Conservation (phyloP, 75 land plant genomes). For the Cunninghamia lanceolata region DNA sequence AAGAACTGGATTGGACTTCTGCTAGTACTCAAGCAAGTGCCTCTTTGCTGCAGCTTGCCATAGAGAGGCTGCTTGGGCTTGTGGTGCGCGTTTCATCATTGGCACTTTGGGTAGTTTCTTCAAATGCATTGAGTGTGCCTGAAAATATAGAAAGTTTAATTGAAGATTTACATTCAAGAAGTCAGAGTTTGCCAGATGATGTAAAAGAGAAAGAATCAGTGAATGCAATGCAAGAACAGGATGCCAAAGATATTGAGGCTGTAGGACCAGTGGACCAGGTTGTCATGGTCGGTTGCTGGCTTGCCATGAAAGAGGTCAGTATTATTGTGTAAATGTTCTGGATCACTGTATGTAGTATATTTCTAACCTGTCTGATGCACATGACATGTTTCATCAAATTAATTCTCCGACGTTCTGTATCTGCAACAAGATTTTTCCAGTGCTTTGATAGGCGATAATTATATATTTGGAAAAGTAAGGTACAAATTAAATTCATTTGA, state of each 20-base stretch:
- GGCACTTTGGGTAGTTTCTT: constrained; percentile 97
- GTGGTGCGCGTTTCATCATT: constrained; percentile 80
- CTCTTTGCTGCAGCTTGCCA: constrained; percentile 42
- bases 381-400: background rate
- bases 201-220: constrained; percentile 15
- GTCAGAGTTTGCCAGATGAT: constrained; percentile 25
- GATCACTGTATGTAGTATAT: background rate
- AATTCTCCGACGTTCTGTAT: background rate
- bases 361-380: background rate
- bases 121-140: constrained; percentile 85
- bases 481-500: background rate
- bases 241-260: constrained; percentile 16
- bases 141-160: constrained; percentile 56
- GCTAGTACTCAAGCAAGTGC: constrained; percentile 40
- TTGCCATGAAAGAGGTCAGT: constrained; percentile 97
- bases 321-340: background rate
- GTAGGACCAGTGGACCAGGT: constrained; percentile 71
- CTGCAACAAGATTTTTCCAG: background rate
- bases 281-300: constrained; percentile 99
- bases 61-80: constrained; percentile 70
- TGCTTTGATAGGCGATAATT: background rate
- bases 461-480: background rate
- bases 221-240: constrained; percentile 23
- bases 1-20: constrained; percentile 92
- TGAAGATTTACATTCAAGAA: constrained; percentile 34